Evolutionary conservation across 1,139 yeast genomes (phyloP), one percentile per base, ranked within the genome.

Genomic region (Suhomyces panamericanus): DNA sequence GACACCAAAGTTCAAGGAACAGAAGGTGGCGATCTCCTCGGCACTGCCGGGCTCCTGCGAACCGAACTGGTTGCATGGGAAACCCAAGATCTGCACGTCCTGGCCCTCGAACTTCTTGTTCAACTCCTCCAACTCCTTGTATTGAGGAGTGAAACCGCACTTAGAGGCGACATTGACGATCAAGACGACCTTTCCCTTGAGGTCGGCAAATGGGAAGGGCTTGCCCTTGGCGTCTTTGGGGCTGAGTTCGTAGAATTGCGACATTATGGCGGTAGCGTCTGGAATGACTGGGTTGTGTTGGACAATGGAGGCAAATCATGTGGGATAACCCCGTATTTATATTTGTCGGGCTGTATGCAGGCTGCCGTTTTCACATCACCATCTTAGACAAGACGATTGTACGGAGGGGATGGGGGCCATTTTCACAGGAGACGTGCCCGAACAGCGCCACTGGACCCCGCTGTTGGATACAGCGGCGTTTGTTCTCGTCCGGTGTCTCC

Each of bases 111-210:
- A 88, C 65, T 87, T 83, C 59, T 87, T 75, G 77, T 91, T 84
- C 51, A 93, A 72, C 53, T 77, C 85, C 71, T 93, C 96, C 49
- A 93, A 77, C 51, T 85, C 97, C 58, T 67, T 67, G 58, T 75
- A 75, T 70, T 91, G 95, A 62, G 95, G 97, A 49, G 89, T 86
- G 57, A 88, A 85, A 57, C 88, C 87, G 48, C 93, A 88, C 72
- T 88, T 91, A 63, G 91, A 88, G 53, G 97, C 93, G 33, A 96
- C 98, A 65, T 93, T 93, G 55, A 93, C 96, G 54, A 93, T 78
- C 41, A 93, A 68, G 16, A 93, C 97, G 40, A 88, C 96, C 65
- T 93, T 89, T 36, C 96, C 97, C 66, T 88, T 79, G 50, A 90
- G 72, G 53, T 85, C 76, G 34, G 69, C 59, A 62, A 93, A 86